These are phyloP conservation scores for Backusella luteola DNA, from an alignment of 192 early-diverging fungal species.

Conservation along the genomic window DNA sequence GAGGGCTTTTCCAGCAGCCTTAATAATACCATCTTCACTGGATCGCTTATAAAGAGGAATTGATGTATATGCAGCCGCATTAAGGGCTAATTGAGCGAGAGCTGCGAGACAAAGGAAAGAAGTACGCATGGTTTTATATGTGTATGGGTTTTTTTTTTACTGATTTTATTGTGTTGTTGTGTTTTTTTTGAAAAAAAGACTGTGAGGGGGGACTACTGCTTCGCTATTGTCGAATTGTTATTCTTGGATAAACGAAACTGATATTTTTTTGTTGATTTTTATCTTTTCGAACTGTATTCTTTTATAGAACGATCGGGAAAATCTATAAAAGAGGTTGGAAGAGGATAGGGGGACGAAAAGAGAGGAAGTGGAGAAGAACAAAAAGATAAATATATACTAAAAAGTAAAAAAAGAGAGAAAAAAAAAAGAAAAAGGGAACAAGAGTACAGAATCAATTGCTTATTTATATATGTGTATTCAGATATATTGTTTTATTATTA, in stretches of 20 bases:
- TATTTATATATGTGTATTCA: neutral
- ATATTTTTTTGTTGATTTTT: neutral
- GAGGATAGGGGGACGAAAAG: neutral
- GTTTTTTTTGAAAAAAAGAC: neutral
- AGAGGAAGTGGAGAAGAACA: neutral
- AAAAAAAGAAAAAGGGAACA: neutral
- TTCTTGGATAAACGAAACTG: neutral
- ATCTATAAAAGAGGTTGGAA: constrained; percentile 4
- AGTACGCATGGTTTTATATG: constrained; percentile 22
- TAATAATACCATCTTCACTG: constrained; percentile 8
- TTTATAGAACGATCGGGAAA: neutral
- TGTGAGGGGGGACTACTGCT: neutral
- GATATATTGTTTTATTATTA: neutral
- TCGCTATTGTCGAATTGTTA: neutral
- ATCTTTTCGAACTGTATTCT: neutral
- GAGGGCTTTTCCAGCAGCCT: constrained; percentile 33
- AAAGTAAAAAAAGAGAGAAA: neutral
- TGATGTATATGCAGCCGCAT: constrained; percentile 16
- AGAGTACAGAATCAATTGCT: constrained; percentile 1
- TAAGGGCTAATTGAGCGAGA: constrained; percentile 30
- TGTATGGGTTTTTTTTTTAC: neutral
- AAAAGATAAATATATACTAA: neutral
- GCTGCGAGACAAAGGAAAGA: constrained; percentile 31
- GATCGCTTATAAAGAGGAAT: constrained; percentile 17
- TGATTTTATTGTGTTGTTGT: neutral